These are phyloP conservation scores for Umbelopsis vinacea DNA, from an alignment of 192 early-diverging fungal species.

Conservation along the genomic window DNA sequence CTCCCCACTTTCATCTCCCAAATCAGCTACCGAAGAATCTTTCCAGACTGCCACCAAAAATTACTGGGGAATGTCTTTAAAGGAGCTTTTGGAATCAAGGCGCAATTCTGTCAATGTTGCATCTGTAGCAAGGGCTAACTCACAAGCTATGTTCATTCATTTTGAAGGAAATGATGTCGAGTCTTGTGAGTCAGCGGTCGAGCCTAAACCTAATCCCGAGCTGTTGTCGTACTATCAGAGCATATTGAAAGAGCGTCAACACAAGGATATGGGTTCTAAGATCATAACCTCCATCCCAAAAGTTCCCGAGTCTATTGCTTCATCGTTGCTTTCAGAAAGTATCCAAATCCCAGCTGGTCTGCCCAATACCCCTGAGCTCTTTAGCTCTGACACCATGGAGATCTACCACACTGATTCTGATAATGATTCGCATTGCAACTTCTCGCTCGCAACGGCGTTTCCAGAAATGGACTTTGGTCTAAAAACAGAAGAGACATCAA, in stretches of 20 bases:
- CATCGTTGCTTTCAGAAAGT: not conserved
- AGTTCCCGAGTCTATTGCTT: not conserved
- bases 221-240: slow-evolving; percentile 10
- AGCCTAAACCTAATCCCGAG: slow-evolving; percentile 21
- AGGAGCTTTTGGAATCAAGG: slow-evolving; percentile 16
- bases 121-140: not conserved
- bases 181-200: slow-evolving; percentile 1
- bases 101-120: slow-evolving; percentile 11
- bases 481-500: slow-evolving; percentile 2
- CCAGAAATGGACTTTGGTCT: slow-evolving; percentile 15
- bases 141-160: slow-evolving; percentile 9
- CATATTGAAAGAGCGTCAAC: not conserved
- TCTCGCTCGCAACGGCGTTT: not conserved
- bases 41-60: not conserved
- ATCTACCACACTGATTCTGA: slow-evolving; percentile 18
- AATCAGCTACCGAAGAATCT: slow-evolving; percentile 2
- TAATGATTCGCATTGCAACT: slow-evolving; percentile 9
- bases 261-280: not conserved
- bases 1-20: not conserved
- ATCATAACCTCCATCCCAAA: not conserved
- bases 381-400: slow-evolving; percentile 9
- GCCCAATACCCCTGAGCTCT: slow-evolving; percentile 12
- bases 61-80: slow-evolving; percentile 11
- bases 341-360: slow-evolving; percentile 13
- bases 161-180: slow-evolving; percentile 20